A percentile compares a stretch with the other conserved stretches of the same genome.
Evolutionary conservation across 78 protist species (phyloP).

Genomic region (Chrysochromulina parva): DNA sequence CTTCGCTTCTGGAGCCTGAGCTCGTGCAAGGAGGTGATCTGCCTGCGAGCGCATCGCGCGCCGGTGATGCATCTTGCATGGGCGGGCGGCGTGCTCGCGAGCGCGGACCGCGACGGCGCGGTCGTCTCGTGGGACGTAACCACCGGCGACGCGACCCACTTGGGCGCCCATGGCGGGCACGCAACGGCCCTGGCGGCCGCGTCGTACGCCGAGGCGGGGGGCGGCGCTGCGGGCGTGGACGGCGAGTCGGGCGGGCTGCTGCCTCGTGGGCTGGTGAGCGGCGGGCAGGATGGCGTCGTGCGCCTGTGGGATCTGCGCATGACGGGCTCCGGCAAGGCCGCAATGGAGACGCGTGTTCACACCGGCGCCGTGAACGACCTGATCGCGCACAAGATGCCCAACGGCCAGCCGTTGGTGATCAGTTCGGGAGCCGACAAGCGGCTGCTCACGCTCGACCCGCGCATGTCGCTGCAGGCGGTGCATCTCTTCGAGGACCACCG

Average conservation of each 20-base stretch:
- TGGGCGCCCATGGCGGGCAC: constrained; percentile 22
- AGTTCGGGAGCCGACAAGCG: constrained; percentile 13
- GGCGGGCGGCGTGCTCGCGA: not conserved
- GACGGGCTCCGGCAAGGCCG: not conserved
- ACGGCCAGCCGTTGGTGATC: not conserved
- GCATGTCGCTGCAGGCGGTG: not conserved
- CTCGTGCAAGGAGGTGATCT: not conserved
- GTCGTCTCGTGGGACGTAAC: constrained; percentile 23
- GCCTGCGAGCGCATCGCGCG: constrained; percentile 1
- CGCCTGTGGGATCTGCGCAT: constrained; percentile 1
- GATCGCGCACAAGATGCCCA: not conserved
- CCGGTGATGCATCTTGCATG: constrained; percentile 35
- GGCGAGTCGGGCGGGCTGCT: too few relatives aligned
- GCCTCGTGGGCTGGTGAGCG: not conserved
- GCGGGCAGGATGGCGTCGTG: constrained; percentile 16
- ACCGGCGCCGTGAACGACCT: not conserved
- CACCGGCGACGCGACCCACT: not conserved
- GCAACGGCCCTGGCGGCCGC: not conserved
- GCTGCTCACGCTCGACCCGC: constrained; percentile 23
- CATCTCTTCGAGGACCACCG: not conserved
- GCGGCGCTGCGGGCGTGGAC: too few relatives aligned
- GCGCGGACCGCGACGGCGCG: constrained; percentile 33
- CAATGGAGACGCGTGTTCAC: not conserved
- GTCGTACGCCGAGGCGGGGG: not conserved
- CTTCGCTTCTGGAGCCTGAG: constrained; percentile 5